Percentiles rank a stretch among this genome's conserved stretches.
phyloP scores from a whole-genome alignment of 1,284 basidiomycete genomes.

The Trichosporon sp. region DNA sequence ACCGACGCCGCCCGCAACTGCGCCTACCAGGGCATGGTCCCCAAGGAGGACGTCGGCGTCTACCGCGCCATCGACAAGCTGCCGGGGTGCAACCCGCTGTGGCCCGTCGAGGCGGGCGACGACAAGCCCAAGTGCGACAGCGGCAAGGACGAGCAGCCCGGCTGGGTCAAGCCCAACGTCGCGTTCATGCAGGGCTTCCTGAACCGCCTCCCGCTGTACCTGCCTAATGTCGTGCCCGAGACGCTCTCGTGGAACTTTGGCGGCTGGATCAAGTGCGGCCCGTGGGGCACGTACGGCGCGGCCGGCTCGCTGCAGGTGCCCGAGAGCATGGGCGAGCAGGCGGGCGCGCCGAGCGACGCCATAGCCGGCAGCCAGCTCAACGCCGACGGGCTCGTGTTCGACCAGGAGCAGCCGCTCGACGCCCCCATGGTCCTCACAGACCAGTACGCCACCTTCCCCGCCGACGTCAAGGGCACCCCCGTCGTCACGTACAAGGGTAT shows the following conservation, averaged over 20 bases:
- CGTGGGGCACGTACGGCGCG: not conserved
- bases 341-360: not conserved
- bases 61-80: conserved; percentile 10
- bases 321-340: not conserved
- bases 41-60: conserved; percentile 16
- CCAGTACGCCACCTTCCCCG: not conserved
- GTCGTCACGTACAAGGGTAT: not conserved
- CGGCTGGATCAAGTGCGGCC: not conserved
- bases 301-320: not conserved
- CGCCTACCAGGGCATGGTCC: conserved; percentile 14
- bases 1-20: not conserved
- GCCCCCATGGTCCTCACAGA: not conserved
- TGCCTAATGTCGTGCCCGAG: not conserved
- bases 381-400: not conserved
- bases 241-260: not conserved
- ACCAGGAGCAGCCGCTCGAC: not conserved
- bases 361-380: not conserved
- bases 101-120: conserved; percentile 1
- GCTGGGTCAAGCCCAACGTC: conserved; percentile 6
- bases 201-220: not conserved
- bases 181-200: not conserved
- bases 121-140: conserved; percentile 5
- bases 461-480: not conserved
- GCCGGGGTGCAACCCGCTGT: conserved; percentile 17
- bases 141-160: not conserved